Conservation (phyloP, 2,329 filamentous ascomycete species). For the Colletotrichum tabaci region DNA sequence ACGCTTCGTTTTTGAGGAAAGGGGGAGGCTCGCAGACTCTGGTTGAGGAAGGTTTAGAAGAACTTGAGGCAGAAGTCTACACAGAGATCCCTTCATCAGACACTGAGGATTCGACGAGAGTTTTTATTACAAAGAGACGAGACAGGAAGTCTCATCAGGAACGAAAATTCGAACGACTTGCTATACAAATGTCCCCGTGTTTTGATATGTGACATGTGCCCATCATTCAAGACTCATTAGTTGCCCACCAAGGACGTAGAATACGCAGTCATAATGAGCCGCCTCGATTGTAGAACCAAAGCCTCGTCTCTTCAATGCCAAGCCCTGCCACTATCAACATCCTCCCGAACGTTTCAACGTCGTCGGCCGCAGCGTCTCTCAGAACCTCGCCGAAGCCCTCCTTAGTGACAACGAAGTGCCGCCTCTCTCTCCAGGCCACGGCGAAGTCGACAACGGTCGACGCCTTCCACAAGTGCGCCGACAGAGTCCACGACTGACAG, state of each 20-base stretch:
- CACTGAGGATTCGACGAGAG: background rate
- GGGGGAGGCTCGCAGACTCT: background rate
- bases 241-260: background rate
- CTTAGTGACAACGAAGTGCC: conserved; percentile 54
- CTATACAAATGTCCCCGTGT: background rate
- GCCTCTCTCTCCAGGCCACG: conserved; percentile 53
- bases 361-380: conserved; percentile 56
- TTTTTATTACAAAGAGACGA: background rate
- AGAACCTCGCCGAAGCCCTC: conserved; percentile 48
- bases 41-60: no score
- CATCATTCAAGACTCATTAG: no score
- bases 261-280: conserved; percentile 4
- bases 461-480: conserved; percentile 56
- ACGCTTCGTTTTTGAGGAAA: background rate
- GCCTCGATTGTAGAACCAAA: conserved; percentile 48
- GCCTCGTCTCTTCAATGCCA: conserved; percentile 52
- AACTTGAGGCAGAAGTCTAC: background rate
- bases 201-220: background rate
- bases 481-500: conserved; percentile 58
- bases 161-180: background rate
- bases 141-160: background rate
- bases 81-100: background rate
- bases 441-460: conserved; percentile 54
- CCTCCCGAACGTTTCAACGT: conserved; percentile 60
- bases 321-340: conserved; percentile 52